These are phyloP conservation scores for Starmerella powellii DNA, from an alignment of 805 yeast species.

Conservation along the genomic window DNA sequence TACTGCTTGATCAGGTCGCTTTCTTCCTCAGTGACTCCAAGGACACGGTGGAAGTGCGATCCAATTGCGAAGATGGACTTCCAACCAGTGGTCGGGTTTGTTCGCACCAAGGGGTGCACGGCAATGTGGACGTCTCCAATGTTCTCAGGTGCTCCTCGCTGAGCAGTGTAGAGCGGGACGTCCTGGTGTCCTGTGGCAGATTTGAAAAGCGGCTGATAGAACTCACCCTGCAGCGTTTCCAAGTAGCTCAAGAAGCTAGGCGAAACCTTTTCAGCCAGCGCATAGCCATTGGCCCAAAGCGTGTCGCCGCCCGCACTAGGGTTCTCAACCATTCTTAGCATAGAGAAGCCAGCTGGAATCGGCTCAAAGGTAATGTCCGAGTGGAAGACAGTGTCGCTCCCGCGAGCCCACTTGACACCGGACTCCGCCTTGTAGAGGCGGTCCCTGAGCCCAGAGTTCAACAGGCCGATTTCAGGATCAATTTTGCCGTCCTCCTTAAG, in stretches of 20 bases:
- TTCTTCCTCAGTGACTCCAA: slow-evolving; percentile 43
- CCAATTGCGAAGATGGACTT: slow-evolving; percentile 46
- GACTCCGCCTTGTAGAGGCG: slow-evolving; percentile 15
- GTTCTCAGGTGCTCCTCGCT: slow-evolving; percentile 25
- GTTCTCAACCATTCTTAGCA: slow-evolving; percentile 39
- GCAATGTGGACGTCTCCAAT: slow-evolving; percentile 29
- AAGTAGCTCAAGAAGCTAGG: slow-evolving; percentile 38
- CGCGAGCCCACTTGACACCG: slow-evolving; percentile 21
- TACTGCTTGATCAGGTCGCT: slow-evolving; percentile 38
- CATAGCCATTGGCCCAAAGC: slow-evolving; percentile 42
- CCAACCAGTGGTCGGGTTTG: slow-evolving; percentile 56
- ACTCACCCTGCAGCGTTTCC: slow-evolving; percentile 32
- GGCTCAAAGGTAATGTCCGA: slow-evolving; percentile 45
- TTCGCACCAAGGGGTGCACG: slow-evolving; percentile 49
- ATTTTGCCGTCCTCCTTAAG: slow-evolving; percentile 21
- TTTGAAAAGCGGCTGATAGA: slow-evolving; percentile 36
- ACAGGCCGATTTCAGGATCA: slow-evolving; percentile 26
- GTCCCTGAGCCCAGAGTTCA: slow-evolving; percentile 21
- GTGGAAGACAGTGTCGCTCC: slow-evolving; percentile 34
- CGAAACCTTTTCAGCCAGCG: slow-evolving; percentile 42
- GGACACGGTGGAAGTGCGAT: slow-evolving; percentile 39
- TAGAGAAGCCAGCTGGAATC: slow-evolving; percentile 47
- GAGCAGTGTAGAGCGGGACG: slow-evolving; percentile 38
- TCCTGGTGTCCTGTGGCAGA: slow-evolving; percentile 33
- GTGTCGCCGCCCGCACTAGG: slow-evolving; percentile 44